phyloP scores from a whole-genome alignment of 805 yeast species.

The Hanseniaspora vineae region DNA sequence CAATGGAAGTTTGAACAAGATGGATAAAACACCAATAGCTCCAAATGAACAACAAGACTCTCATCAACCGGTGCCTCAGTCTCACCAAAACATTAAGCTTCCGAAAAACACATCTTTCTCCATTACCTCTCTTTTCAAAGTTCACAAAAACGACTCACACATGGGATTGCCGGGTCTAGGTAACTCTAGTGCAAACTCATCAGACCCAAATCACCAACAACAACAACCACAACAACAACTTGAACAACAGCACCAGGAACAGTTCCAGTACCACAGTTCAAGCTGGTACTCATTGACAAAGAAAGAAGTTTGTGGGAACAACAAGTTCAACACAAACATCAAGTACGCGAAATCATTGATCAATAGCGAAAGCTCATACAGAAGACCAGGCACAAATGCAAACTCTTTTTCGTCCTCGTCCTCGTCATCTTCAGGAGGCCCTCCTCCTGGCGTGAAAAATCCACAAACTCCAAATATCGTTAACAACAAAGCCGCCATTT shows the following conservation, averaged over 20 bases:
- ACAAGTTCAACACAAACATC: conserved; percentile 5
- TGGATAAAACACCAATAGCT: not conserved
- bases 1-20: too few species aligned
- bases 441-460: conserved; percentile 1
- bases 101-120: conserved; percentile 1
- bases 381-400: conserved; percentile 4
- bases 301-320: conserved; percentile 4
- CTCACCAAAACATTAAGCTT: not conserved
- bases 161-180: not conserved
- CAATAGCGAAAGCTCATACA: conserved; percentile 1
- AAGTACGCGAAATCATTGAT: conserved; percentile 4
- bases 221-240: not conserved
- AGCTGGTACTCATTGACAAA: conserved; percentile 3
- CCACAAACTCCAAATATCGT: conserved; percentile 14
- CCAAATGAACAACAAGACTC: not conserved
- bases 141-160: conserved; percentile 1
- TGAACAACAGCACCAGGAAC: not conserved
- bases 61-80: not conserved
- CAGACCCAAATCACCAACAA: conserved; percentile 1
- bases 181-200: not conserved
- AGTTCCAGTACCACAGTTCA: not conserved
- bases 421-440: too few species aligned
- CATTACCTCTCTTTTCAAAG: conserved; percentile 4
- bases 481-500: conserved; percentile 31
- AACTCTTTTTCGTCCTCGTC: too few species aligned